phyloP scores from a whole-genome alignment of 2,329 filamentous ascomycete genomes.

The Colletotrichum magnum region DNA sequence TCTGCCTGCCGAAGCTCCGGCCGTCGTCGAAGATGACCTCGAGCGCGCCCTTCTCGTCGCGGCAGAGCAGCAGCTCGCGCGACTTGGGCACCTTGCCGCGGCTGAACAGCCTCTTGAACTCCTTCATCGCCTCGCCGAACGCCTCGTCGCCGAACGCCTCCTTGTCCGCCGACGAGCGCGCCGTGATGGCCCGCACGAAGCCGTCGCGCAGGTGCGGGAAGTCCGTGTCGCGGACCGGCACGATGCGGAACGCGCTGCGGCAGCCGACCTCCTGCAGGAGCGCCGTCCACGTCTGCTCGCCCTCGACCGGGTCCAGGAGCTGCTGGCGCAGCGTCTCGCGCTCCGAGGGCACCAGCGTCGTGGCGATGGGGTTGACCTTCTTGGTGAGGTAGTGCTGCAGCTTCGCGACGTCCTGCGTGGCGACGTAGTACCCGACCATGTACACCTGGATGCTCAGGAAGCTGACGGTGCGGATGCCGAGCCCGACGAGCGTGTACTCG shows the following conservation, averaged over 20 bases:
- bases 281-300: conserved; percentile 81
- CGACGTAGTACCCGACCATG: conserved; percentile 92
- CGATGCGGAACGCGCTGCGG: conserved; percentile 85
- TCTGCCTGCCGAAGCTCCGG: conserved; percentile 60
- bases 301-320: conserved; percentile 78
- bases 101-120: conserved; percentile 87
- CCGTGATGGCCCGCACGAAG: conserved; percentile 88
- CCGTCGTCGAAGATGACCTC: conserved; percentile 76
- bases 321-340: conserved; percentile 79
- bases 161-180: conserved; percentile 73
- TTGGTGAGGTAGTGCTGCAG: conserved; percentile 84
- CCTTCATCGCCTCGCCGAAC: conserved; percentile 81
- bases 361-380: conserved; percentile 82
- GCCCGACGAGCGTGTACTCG: conserved; percentile 89
- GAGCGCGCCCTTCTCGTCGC: conserved; percentile 76
- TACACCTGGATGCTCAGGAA: conserved; percentile 95
- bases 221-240: conserved; percentile 94
- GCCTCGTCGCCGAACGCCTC: conserved; percentile 75
- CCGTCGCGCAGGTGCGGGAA: conserved; percentile 94
- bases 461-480: conserved; percentile 90
- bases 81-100: conserved; percentile 85
- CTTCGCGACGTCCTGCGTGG: conserved; percentile 83
- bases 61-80: conserved; percentile 80
- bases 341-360: conserved; percentile 85
- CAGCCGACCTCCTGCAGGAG: conserved; percentile 77